These are phyloP conservation scores for Nakazawaea populi DNA, from an alignment of 805 yeast species.

Conservation along the genomic window DNA sequence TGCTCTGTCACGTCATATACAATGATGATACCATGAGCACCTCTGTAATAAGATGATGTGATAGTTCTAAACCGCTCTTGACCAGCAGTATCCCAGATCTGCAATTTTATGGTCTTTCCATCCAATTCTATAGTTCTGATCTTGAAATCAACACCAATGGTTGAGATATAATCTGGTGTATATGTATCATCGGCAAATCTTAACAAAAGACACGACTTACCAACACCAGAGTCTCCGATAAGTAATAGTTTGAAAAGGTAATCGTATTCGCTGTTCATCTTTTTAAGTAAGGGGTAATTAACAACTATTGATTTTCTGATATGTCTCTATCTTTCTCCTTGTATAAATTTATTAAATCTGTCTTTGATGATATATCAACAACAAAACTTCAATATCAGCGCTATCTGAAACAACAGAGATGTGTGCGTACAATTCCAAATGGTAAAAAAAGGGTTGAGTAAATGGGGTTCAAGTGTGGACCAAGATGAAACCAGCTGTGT, in stretches of 20 bases:
- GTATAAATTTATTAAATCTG: too few species aligned
- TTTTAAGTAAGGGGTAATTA: not conserved
- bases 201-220: constrained; percentile 89
- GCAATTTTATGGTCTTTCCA: constrained; percentile 95
- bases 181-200: constrained; percentile 97
- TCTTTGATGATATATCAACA: too few species aligned
- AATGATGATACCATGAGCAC: constrained; percentile 97
- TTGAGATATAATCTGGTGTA: constrained; percentile 93
- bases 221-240: constrained; percentile 98
- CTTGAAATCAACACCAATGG: constrained; percentile 95
- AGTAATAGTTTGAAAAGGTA: constrained; percentile 89
- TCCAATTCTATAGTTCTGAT: constrained; percentile 89
- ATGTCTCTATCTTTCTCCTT: too few species aligned
- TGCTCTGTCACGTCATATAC: constrained; percentile 98
- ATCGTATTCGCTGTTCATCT: constrained; percentile 93
- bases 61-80: constrained; percentile 98
- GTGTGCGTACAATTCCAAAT: too few species aligned
- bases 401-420: too few species aligned
- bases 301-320: too few species aligned
- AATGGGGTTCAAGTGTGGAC: too few species aligned
- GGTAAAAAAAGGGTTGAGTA: too few species aligned
- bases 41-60: constrained; percentile 95
- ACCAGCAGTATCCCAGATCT: constrained; percentile 99
- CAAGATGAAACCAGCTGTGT: too few species aligned
- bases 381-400: too few species aligned